Evolutionary conservation across 345 rosid species (phyloP), one percentile per base, ranked within the genome.

Genomic region (Anacardium occidentale): DNA sequence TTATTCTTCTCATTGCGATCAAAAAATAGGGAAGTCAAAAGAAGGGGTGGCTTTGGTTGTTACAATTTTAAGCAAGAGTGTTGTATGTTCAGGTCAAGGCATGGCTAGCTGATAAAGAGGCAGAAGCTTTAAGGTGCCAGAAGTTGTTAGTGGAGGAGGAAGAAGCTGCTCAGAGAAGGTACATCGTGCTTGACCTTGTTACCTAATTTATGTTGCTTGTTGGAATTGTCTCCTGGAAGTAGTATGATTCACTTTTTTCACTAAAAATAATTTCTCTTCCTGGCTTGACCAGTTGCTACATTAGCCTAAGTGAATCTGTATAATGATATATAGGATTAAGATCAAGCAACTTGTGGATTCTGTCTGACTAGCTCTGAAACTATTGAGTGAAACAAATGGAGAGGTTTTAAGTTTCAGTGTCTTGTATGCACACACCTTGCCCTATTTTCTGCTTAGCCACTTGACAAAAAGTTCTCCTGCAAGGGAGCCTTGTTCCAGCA

Each of bases 151-250:
- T 96, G 79, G 97, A 93, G 82, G 99, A 96, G 82, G 98, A 96
- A 84, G 99, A 93, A 85, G 96, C 96, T 75, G 92, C 94, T 53
- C 94, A 76, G 76, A 89, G 86, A 83, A 96, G 96, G 99, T 93
- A 75, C 32, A 47, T 71, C 68, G 47, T 73, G 37, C 52, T 34
- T 48, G 22, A 34, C 32, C 45, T 22, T 26, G 25, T 2, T n/a
- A n/a, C 58, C 25, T 3, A 21, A 29, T 50, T 34, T 5, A 1
- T 70, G 29, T 59, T 18, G 21, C 54, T 56, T 44, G 47, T 26
- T 47, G 2, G 20, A 47, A 24, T 53, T 18, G 54, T 44, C 52
- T 25, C 55, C 37, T 1, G 15, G 40, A 42, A 22, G 50, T 48
- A 37, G 51, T 14, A 12, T 8, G 13, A 21, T 20, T 68, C 9